Percentiles rank a stretch among this genome's conserved stretches.
Evolutionary conservation across 441 rosid genomes (phyloP).

Genomic region (Croton laevigatus): DNA sequence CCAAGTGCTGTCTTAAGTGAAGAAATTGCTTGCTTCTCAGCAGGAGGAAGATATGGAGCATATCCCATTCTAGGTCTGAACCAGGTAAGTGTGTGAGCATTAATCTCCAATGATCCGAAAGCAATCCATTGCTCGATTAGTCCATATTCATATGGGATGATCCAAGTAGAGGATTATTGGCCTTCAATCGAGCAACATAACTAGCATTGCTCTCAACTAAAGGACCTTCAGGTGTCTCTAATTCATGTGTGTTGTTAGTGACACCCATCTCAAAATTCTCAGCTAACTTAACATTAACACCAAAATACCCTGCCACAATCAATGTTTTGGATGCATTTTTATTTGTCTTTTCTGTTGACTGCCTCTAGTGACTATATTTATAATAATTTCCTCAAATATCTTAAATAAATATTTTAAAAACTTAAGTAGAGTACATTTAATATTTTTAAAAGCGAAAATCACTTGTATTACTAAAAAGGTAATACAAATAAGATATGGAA

Average conservation of each 20-base stretch:
- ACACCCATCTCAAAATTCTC: constrained; percentile 79
- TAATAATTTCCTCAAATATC: too few relatives aligned
- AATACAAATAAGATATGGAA: too few relatives aligned
- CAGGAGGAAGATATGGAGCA: constrained; percentile 53
- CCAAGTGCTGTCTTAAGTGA: constrained; percentile 72
- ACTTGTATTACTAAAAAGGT: too few relatives aligned
- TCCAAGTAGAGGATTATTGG: constrained; percentile 58
- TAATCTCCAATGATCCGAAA: constrained; percentile 71
- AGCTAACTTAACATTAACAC: constrained; percentile 51
- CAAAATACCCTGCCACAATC: constrained; percentile 76
- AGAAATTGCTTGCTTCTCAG: constrained; percentile 74
- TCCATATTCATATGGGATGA: constrained; percentile 61
- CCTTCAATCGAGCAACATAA: constrained; percentile 57
- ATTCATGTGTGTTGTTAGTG: constrained; percentile 75
- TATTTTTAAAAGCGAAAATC: too few relatives aligned
- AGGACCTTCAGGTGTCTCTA: constrained; percentile 85
- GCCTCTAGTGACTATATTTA: too few relatives aligned
- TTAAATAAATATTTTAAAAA: too few relatives aligned
- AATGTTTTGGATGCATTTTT: constrained; percentile 66
- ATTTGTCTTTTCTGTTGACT: constrained; percentile 51
- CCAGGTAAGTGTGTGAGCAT: constrained; percentile 52
- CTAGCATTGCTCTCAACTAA: constrained; percentile 93
- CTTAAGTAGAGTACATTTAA: too few relatives aligned
- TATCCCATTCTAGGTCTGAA: constrained; percentile 51
- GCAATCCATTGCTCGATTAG: constrained; percentile 94